phyloP scores from a whole-genome alignment of 2,329 filamentous ascomycete species.

The Talaromyces sp. region DNA sequence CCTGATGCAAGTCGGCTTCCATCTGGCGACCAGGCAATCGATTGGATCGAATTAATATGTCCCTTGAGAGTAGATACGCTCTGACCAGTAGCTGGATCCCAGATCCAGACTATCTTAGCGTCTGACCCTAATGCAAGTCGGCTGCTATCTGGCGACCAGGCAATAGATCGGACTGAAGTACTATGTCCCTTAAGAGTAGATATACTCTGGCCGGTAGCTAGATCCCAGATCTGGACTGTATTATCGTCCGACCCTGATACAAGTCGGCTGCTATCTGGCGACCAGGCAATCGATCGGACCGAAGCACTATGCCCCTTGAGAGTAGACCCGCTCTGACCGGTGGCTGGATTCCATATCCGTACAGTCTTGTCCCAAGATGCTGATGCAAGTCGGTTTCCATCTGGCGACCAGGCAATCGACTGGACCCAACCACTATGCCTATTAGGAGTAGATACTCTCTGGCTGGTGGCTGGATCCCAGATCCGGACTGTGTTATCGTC shows the following conservation, averaged over 20 bases:
- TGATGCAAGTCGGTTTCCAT: constrained; percentile 10
- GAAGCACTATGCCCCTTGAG: not conserved
- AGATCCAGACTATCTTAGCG: too few species aligned
- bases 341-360: constrained; percentile 2
- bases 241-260: constrained; percentile 3
- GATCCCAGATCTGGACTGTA: constrained; percentile 5
- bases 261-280: constrained; percentile 1
- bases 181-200: constrained; percentile 1
- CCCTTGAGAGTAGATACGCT: constrained; percentile 3
- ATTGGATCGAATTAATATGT: not conserved
- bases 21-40: constrained; percentile 8
- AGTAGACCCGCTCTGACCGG: too few species aligned
- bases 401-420: constrained; percentile 7
- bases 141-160: constrained; percentile 12
- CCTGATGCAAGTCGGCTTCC: constrained; percentile 9
- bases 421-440: not conserved
- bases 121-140: too few species aligned
- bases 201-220: constrained; percentile 10
- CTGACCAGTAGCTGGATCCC: too few species aligned
- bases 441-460: too few species aligned
- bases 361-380: not conserved
- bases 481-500: too few species aligned
- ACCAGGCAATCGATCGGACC: constrained; percentile 5
- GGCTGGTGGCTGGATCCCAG: too few species aligned
- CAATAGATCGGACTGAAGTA: not conserved